A percentile compares a stretch with the other conserved stretches of the same genome.
Conservation (phyloP, 108 stramenopile species). For the Nitzschia sp. region DNA sequence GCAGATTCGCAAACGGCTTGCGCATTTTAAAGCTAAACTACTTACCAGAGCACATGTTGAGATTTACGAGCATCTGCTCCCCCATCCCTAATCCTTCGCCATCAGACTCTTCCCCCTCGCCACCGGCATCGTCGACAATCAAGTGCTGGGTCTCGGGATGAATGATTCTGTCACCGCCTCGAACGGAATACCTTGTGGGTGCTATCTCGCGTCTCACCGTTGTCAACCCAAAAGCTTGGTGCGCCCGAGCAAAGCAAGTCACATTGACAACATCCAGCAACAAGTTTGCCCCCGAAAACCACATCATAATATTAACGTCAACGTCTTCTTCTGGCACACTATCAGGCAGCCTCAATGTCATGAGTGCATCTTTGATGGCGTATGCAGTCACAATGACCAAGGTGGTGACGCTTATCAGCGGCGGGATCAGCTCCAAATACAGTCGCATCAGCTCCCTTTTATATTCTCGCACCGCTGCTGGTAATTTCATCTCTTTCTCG, state of each 20-base stretch:
- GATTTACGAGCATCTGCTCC: conserved; percentile 1
- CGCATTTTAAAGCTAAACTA: too few relatives aligned
- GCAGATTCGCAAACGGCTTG: too few relatives aligned
- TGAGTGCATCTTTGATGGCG: conserved; percentile 22
- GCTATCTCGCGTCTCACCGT: background rate
- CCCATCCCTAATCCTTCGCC: background rate
- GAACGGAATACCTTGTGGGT: background rate
- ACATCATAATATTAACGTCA: conserved; percentile 61
- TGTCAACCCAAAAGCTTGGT: conserved; percentile 36
- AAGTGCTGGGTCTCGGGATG: background rate
- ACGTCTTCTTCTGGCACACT: conserved; percentile 35
- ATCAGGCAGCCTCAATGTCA: conserved; percentile 20
- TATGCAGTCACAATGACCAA: conserved; percentile 52
- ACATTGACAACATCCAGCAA: conserved; percentile 73
- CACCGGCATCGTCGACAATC: background rate
- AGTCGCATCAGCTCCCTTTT: conserved; percentile 29
- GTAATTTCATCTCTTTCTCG: background rate
- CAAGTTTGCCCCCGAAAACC: conserved; percentile 63
- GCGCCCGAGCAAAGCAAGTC: conserved; percentile 58
- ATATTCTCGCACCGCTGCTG: conserved; percentile 5
- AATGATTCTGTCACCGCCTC: background rate
- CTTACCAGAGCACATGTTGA: conserved; percentile 19
- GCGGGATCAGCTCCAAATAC: conserved; percentile 71
- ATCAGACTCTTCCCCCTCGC: background rate
- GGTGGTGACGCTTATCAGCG: conserved; percentile 59